Evolutionary conservation across 1,284 basidiomycete genomes (phyloP).

Genomic region (Papiliotrema terrestris): DNA sequence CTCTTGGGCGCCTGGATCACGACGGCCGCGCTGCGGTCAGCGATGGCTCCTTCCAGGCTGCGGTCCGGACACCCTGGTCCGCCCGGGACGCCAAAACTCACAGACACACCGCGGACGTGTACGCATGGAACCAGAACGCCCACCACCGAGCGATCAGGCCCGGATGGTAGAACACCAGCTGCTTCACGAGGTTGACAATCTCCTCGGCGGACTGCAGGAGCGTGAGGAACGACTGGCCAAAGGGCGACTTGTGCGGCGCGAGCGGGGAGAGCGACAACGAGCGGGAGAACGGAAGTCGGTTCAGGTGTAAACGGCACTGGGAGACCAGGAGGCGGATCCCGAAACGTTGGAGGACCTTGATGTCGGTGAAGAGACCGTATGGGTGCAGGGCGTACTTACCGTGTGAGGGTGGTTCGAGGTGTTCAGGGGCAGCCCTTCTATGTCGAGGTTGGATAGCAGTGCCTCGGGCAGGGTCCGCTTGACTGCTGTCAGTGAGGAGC

Average conservation of each 20-base stretch:
- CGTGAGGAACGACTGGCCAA: conserved; percentile 37
- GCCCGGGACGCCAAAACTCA: conserved; percentile 31
- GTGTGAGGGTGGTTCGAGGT: conserved; percentile 35
- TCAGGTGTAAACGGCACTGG: conserved; percentile 43
- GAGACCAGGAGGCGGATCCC: conserved; percentile 43
- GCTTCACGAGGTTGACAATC: conserved; percentile 45
- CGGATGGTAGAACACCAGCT: conserved; percentile 45
- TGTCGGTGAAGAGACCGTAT: not conserved
- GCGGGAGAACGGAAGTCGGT: conserved; percentile 40
- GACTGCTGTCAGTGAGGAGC: conserved; percentile 17
- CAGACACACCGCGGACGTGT: conserved; percentile 3
- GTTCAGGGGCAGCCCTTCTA: conserved; percentile 39
- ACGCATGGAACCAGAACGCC: conserved; percentile 8
- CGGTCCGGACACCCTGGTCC: too few species aligned
- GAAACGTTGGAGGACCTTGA: conserved; percentile 41
- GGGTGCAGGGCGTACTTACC: conserved; percentile 10
- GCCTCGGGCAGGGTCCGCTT: conserved; percentile 35
- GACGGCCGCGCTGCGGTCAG: conserved; percentile 27
- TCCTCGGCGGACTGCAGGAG: conserved; percentile 44
- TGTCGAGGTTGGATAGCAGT: conserved; percentile 32
- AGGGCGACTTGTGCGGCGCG: conserved; percentile 29
- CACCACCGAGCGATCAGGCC: conserved; percentile 42
- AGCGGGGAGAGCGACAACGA: conserved; percentile 36
- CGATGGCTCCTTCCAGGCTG: not conserved
- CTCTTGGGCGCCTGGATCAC: conserved; percentile 42